Conservation (phyloP, 2,329 filamentous ascomycete genomes). For the Dactylellina sp. region DNA sequence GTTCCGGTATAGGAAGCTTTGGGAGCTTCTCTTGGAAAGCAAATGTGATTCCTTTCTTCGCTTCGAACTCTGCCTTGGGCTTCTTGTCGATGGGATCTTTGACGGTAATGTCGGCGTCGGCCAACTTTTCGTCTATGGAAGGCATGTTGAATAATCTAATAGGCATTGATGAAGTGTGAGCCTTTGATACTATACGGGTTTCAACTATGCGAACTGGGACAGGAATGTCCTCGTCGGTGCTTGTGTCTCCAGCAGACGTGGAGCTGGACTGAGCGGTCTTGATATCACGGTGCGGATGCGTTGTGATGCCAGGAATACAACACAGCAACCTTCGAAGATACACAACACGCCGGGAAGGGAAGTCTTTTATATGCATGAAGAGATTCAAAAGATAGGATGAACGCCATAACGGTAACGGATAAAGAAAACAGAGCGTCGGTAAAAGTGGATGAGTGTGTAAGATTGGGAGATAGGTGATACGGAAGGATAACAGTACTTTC, state of each 20-base stretch:
- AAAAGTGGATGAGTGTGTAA: no score
- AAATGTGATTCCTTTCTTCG: constrained; percentile 79
- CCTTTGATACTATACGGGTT: constrained; percentile 26
- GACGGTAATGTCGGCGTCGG: constrained; percentile 25
- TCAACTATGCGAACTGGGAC: constrained; percentile 39
- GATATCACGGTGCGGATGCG: constrained; percentile 34
- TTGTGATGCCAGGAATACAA: constrained; percentile 43
- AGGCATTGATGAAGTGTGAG: constrained; percentile 54
- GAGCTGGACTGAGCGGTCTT: constrained; percentile 17
- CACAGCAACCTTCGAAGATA: constrained; percentile 49
- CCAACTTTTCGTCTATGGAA: constrained; percentile 56
- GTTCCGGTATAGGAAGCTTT: constrained; percentile 90
- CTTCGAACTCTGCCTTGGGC: constrained; percentile 18
- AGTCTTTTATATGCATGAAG: constrained; percentile 37
- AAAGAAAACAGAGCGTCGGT: constrained; percentile 15
- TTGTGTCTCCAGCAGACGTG: constrained; percentile 27
- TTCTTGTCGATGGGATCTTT: constrained; percentile 31
- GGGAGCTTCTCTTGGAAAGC: constrained; percentile 87
- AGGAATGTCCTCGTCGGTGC: constrained; percentile 46
- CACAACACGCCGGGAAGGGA: constrained; percentile 41
- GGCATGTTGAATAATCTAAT: constrained; percentile 55
- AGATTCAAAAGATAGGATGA: constrained; percentile 4
- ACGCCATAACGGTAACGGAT: constrained; percentile 22
- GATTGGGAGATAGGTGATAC: constrained; percentile 21
- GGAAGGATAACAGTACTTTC: constrained; percentile 49